Evolutionary conservation across 2,329 filamentous ascomycete genomes (phyloP).

Genomic region (Fusarium lyarnte): DNA sequence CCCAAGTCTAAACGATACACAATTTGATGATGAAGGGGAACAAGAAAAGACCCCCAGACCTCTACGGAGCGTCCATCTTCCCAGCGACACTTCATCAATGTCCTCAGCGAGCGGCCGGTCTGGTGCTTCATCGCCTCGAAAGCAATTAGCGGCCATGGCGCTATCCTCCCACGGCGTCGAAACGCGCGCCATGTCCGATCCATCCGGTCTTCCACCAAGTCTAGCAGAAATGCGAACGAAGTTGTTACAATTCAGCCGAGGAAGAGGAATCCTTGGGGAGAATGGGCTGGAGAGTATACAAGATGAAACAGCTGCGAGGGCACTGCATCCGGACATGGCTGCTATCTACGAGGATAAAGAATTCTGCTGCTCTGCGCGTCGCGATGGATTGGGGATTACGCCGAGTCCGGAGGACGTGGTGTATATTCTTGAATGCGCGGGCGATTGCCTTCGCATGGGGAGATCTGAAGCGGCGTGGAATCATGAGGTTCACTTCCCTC

Average conservation of each 20-base stretch:
- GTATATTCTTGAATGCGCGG: background rate
- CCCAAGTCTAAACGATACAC: background rate
- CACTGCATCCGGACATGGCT: background rate
- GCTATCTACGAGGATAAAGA: background rate
- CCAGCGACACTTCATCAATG: background rate
- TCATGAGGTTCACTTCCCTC: background rate
- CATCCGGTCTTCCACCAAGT: background rate
- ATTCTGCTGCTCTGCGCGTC: background rate
- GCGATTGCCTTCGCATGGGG: background rate
- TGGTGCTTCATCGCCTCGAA: background rate
- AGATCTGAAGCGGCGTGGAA: background rate
- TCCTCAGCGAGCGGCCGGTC: background rate
- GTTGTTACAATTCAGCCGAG: background rate
- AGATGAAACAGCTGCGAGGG: background rate
- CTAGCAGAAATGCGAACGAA: background rate
- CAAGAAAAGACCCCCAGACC: background rate
- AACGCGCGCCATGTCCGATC: background rate
- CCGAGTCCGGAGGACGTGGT: background rate
- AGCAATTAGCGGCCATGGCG: background rate
- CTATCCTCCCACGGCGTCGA: background rate
- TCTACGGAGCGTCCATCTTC: background rate
- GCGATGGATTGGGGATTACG: background rate
- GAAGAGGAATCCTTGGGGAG: background rate
- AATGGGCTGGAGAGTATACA: background rate
- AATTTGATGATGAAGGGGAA: background rate